Base-by-base conservation (phyloP, 1,284 basidiomycete genomes). In the Sanghuangporus weigelae region DNA sequence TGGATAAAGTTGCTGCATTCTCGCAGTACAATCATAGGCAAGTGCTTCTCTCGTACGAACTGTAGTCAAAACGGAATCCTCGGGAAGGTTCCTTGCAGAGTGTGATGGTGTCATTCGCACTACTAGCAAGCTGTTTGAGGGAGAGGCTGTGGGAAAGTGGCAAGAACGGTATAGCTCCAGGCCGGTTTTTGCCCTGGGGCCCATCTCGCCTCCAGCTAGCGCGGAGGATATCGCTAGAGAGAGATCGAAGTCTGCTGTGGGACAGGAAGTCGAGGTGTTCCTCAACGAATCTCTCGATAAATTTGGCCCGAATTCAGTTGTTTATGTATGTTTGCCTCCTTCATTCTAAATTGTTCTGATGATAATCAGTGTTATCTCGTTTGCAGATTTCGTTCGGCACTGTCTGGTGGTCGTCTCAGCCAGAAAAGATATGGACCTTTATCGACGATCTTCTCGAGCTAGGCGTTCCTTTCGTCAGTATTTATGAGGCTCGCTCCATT, bases 301-400 rank as follows among this genome's bases (percentile, higher is more conserved):
- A 11, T 57, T 49, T 53, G 63, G 67, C 1, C 23, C 46, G 51
- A 23, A 63, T 14, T 66, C 65, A 8, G 50, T 66, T 14, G 36
- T 66, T 21, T 68, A 64, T 59, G 66, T 66, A 36, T 23, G 60
- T 40, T 23, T 14, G 44, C 21, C 16, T 7, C 4, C 14, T 19
- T 26, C 26, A 3, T 40, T 49, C 8, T 1, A 5, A 31, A 2
- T 4, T 4, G 26, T 3, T 2, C 12, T 12, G 4, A n/a, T 10
- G 19, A 19, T 16, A 46, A 5, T 19, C n/a, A 35, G 23, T 21
- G 21, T 4, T 42, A 3, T 16, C 19, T 26, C 31, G 50, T 36
- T 35, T 10, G 11, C 44, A 68, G 67, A 39, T 68, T 21, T 66
- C 67, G n/a, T 66, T 68, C 40, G 67, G 67, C 19, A 62, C 59